phyloP scores from a whole-genome alignment of 441 rosid genomes.

The Hura crepitans region DNA sequence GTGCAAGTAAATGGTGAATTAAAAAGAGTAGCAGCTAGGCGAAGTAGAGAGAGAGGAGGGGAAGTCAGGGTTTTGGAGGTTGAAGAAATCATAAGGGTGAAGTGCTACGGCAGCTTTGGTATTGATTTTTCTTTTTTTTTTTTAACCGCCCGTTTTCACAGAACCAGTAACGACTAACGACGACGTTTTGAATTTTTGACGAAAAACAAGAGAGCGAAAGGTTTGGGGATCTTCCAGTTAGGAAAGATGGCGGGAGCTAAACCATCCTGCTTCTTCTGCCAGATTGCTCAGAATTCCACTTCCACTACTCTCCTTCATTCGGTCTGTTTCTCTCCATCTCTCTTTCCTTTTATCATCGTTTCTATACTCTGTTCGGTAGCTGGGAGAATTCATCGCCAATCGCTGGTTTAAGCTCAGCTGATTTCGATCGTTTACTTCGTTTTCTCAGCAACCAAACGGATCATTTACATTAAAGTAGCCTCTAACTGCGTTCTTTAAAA shows the following conservation, averaged over 20 bases:
- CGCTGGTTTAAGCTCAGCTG: not conserved
- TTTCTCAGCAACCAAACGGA: slow-evolving; percentile 19
- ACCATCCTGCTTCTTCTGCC: slow-evolving; percentile 67
- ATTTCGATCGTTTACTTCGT: not conserved
- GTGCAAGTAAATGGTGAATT: slow-evolving; percentile 20
- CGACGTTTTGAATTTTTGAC: too few species aligned
- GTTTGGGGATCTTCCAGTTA: not conserved
- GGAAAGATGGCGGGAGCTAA: slow-evolving; percentile 52
- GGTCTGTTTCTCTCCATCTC: slow-evolving; percentile 35
- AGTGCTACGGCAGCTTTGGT: too few species aligned
- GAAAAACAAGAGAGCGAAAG: not conserved
- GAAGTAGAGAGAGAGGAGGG: slow-evolving; percentile 23
- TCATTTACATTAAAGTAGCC: not conserved
- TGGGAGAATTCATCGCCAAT: slow-evolving; percentile 2
- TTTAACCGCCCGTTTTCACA: too few species aligned
- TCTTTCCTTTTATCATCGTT: not conserved
- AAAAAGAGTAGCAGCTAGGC: slow-evolving; percentile 10
- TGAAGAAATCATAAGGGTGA: slow-evolving; percentile 25
- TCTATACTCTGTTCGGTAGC: slow-evolving; percentile 17
- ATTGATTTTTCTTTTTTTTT: too few species aligned
- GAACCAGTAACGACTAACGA: too few species aligned
- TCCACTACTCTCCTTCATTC: slow-evolving; percentile 58
- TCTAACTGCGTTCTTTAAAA: slow-evolving; percentile 18
- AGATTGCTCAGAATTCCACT: slow-evolving; percentile 48
- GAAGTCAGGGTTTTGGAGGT: slow-evolving; percentile 36